A percentile compares a stretch with the other conserved stretches of the same genome.
Evolutionary conservation across 2,329 filamentous ascomycete species (phyloP).

Genomic region (Cytospora paraplurivora): DNA sequence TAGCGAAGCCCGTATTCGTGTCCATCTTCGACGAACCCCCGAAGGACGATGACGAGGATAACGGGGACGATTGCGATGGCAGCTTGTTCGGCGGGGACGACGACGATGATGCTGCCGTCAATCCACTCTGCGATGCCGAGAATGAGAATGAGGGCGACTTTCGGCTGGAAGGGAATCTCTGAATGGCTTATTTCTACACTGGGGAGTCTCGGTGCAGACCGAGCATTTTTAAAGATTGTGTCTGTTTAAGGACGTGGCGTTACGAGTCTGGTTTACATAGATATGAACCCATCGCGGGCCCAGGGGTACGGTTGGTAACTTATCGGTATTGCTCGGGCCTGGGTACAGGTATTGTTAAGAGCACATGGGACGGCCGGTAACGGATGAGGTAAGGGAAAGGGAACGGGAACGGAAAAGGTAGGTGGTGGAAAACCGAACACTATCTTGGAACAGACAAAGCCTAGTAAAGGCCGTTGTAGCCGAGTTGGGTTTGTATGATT

Average conservation of each 20-base stretch:
- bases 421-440: not conserved
- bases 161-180: constrained; percentile 18
- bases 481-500: not conserved
- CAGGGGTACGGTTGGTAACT: not conserved
- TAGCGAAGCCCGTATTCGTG: constrained; percentile 51
- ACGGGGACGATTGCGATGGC: constrained; percentile 50
- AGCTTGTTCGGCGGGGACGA: constrained; percentile 44
- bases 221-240: constrained; percentile 2
- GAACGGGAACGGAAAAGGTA: not conserved
- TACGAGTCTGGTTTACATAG: not conserved
- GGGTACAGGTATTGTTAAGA: not conserved
- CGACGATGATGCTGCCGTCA: not conserved
- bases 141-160: constrained; percentile 15
- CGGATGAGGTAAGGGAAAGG: not conserved
- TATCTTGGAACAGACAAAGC: not conserved
- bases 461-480: not conserved
- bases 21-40: constrained; percentile 55
- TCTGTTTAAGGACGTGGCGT: not conserved
- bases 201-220: not conserved
- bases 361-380: not conserved
- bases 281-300: not conserved
- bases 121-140: not conserved
- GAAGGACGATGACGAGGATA: constrained; percentile 49
- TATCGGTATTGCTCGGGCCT: not conserved
- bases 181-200: not conserved